Percentiles rank a stretch among this genome's conserved stretches.
Evolutionary conservation across 1,284 basidiomycete species (phyloP).

Genomic region (Stygiomarasmius scandens): DNA sequence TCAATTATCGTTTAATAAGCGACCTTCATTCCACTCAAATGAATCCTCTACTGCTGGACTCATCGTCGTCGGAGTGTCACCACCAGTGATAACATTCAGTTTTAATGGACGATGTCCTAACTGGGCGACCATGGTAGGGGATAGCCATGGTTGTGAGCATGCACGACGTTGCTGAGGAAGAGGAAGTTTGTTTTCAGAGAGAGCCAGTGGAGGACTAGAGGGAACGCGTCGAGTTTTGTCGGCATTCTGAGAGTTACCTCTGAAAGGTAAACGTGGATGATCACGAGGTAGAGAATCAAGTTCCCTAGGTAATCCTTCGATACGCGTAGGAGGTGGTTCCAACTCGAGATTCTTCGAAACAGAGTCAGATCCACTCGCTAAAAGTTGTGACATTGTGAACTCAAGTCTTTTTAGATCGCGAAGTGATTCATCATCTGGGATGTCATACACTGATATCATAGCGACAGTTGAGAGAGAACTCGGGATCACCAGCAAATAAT

Average conservation of each 20-base stretch:
- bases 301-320: background rate
- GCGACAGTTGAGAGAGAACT: background rate
- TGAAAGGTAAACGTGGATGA: too few relatives aligned
- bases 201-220: too few relatives aligned
- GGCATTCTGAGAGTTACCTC: too few relatives aligned
- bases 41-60: background rate
- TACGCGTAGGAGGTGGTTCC: background rate
- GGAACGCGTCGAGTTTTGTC: too few relatives aligned
- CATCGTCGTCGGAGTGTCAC: background rate
- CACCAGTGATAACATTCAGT: background rate
- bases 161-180: background rate
- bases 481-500: background rate
- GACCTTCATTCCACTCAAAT: too few relatives aligned
- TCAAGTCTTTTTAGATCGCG: background rate
- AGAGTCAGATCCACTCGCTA: background rate
- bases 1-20: too few relatives aligned
- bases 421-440: background rate
- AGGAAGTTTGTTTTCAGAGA: too few relatives aligned
- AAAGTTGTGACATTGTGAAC: background rate
- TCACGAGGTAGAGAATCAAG: too few relatives aligned
- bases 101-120: background rate
- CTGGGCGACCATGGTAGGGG: background rate
- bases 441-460: background rate
- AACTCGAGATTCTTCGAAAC: too few relatives aligned
- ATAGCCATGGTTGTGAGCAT: background rate